Evolutionary conservation across 371 early-diverging fungal species (phyloP), one percentile per base, ranked within the genome.

Genomic region (Mortierella sp.): DNA sequence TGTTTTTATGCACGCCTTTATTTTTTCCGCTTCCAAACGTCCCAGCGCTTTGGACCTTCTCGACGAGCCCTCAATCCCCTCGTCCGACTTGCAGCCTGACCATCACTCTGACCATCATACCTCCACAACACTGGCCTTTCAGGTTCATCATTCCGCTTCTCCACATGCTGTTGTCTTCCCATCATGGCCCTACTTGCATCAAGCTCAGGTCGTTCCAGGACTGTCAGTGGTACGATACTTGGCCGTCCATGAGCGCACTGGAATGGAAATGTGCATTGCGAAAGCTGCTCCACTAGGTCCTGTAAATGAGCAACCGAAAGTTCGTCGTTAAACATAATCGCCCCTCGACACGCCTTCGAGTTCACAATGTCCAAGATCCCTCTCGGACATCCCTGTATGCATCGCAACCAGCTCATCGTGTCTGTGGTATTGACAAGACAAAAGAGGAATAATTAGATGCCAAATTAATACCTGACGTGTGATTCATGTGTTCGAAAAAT

Each of bases 261-360:
- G 80, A 93, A 93, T n/a, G 94, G 94, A 74, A 90, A 93, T 5
- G 67, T 80, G 69, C 95, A 95, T 1, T 81, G 69, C 0, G 93
- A 78, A 19, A 96, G 78, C 21, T 89, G 81, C 8, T 82, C 61
- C 2, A 95, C 86, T n/a, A 96, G 74, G 19, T 78, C 71, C 67
- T 82, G 74, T 79, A 95, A 95, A 74, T 93, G 84, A 0, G 86
- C 82, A 11, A 76, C 14, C 0, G 88, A 82, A 3, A 96, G 85
- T 28, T 72, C 75, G 53, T 95, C 94, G 67, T 96, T 96, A 81
- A 95, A 95, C 95, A 93, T 95, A 48, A 96, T 93, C 3, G 96
- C 95, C 51, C 93, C 92, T 73, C 95, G 86, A 81, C 96, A 96
- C 9, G 96, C 95, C 81, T 92, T 94, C 2, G 95, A 95, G 75